phyloP scores from a whole-genome alignment of 148 eudicot genomes.

The Rheum nobile region DNA sequence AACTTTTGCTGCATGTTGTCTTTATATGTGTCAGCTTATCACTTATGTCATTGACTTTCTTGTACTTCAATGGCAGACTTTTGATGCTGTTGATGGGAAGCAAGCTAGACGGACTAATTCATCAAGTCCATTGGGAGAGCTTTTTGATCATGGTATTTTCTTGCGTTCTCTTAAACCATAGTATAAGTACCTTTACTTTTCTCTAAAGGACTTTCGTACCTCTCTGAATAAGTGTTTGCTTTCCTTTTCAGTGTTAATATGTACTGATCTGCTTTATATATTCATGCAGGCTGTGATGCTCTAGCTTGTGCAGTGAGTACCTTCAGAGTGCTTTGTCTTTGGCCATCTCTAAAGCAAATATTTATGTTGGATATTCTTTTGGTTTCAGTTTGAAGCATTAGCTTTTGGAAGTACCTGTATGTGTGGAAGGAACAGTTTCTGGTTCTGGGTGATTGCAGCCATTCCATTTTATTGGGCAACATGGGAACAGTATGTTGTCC shows the following conservation, averaged over 20 bases:
- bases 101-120: conserved; percentile 99
- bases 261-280: background rate
- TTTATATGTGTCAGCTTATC: background rate
- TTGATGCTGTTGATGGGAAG: conserved; percentile 99
- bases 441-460: conserved; percentile 86
- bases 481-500: conserved; percentile 77
- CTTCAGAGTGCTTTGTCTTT: conserved; percentile 3
- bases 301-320: conserved; percentile 83
- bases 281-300: conserved; percentile 79
- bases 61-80: conserved; percentile 38
- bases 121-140: conserved; percentile 97
- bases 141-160: conserved; percentile 81
- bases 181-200: background rate
- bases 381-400: conserved; percentile 66
- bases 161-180: background rate
- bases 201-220: background rate
- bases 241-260: background rate
- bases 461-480: conserved; percentile 88
- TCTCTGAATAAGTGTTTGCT: background rate
- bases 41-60: conserved; percentile 3
- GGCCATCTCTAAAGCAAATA: conserved; percentile 1
- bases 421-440: conserved; percentile 79
- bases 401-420: conserved; percentile 87
- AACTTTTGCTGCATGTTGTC: conserved; percentile 5
- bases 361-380: conserved; percentile 2